Base-by-base conservation (phyloP, 768 basidiomycete genomes). In the Boletus subcaerulescens region DNA sequence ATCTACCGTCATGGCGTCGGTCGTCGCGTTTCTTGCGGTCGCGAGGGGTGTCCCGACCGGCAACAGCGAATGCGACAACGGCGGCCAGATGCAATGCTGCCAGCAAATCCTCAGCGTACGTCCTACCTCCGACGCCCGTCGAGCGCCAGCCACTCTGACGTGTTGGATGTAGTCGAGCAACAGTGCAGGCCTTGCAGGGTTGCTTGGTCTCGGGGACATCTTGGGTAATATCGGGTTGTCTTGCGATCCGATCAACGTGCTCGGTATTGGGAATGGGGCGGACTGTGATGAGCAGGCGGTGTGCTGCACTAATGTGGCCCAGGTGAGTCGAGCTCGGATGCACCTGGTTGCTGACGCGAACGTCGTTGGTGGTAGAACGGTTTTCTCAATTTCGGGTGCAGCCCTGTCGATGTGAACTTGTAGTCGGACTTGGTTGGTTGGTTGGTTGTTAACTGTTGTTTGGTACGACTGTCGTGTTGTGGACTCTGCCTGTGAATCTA, bases 311-410 rank as follows among this genome's bases (percentile, higher is more conserved):
- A 2, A 52, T 0, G 42, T 32, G 11, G 0, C 1, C 1, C 39
- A 56, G 40, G 63, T 60, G 20, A 26, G 56, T 47, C 1, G 11
- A 10, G 18, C 32, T 22, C 29, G 3, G 18, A 31, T 15, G 35
- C 15, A 39, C 38, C 15, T 39, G 3, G 0, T 13, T 22, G 39
- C 54, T 50, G 18, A 58, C 39, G 8, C 22, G 2, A 20, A 35
- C 26, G 6, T 26, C 14, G 11, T 35, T 35, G 2, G 14, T 33
- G 0, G 5, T 22, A 65, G 63, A 20, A 20, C 12, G 55, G 55
- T 24, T 5, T 57, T 11, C 6, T 65, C 57, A 56, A 58, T 7
- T 0, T 59, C 8, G 60, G 63, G 18, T 64, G 63, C 55, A 60
- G 11, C 48, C 63, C 63, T 42, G 11, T 64, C 45, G 49, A 22